Evolutionary conservation across 768 basidiomycete species (phyloP), one percentile per base, ranked within the genome.

Genomic region (Pleurotus eryngii): DNA sequence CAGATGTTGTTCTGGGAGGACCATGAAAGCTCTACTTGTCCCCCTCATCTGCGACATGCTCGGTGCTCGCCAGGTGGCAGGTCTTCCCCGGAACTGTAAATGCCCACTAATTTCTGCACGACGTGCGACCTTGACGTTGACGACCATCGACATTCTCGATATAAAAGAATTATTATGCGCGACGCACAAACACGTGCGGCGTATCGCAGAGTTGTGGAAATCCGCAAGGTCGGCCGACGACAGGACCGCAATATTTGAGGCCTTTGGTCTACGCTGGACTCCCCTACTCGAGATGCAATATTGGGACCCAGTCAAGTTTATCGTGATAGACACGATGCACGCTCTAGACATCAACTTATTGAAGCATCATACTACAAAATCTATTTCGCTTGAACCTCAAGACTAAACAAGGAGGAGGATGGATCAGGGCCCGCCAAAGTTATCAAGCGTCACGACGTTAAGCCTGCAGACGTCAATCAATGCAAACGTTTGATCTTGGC

Each of bases 281-380:
- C 61, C 66, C 11, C 56, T 75, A 0, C 60, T 70, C 14, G 46
- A 59, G 4, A 64, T 78, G 3, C 69, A 71, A 0, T 76, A 76
- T 60, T 76, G 70, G 66, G 61, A 74, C 37, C 67, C 67, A 5
- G 66, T 64, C 3, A 45, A 20, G 1, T 70, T 64, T 30, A 45
- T 65, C 0, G 64, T 71, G 0, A 61, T 74, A 14, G 74, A 78
- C 42, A 56, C 67, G 1, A 77, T 78, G 74, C 76, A 77, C 35
- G 65, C 67, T n/a, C 58, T 76, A 1, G 66, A 69, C 49, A 63
- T 76, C 15, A 65, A 65, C 12, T 37, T 68, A 1, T 50, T 73
- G 24, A 53, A 66, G 17, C 56, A 67, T 22, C 72, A 74, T 47
- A 65, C n/a, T 62, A 48, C 47, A 56, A 3, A 57, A 62, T 3